Evolutionary conservation across 257 asterid species (phyloP).

Genomic region (Jacaranda copaia): DNA sequence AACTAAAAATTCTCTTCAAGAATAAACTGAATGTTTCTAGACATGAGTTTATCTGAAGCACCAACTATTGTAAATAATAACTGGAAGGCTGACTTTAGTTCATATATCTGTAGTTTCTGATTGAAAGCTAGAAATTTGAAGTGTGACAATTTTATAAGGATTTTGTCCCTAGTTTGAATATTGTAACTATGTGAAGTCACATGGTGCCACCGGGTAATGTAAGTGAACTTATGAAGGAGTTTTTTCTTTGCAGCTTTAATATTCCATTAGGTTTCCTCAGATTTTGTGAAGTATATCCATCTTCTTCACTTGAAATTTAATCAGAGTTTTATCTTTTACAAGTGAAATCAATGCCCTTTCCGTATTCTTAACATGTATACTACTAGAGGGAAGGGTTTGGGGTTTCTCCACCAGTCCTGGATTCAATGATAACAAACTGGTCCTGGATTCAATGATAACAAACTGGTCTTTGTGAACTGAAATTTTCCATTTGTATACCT

Average conservation of each 20-base stretch:
- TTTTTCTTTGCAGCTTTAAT: neutral
- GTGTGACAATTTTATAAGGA: too few species aligned
- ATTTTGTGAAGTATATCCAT: too few species aligned
- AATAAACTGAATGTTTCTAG: neutral
- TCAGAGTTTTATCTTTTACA: too few species aligned
- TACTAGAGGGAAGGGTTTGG: conserved; percentile 16
- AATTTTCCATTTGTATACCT: conserved; percentile 34
- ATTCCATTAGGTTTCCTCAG: too few species aligned
- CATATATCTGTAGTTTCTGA: too few species aligned
- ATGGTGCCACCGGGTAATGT: neutral
- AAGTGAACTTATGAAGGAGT: neutral
- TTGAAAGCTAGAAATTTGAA: too few species aligned
- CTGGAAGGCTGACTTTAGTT: too few species aligned
- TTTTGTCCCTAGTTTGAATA: too few species aligned
- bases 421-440: conserved; percentile 26
- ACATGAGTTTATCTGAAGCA: neutral
- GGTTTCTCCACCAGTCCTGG: neutral
- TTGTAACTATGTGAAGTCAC: neutral
- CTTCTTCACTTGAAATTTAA: too few species aligned
- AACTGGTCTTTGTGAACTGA: conserved; percentile 36
- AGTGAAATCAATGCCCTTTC: too few species aligned
- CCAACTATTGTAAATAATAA: too few species aligned
- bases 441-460: conserved; percentile 13
- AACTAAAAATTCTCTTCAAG: neutral
- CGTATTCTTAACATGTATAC: neutral